Conservation (phyloP, 1,284 basidiomycete genomes). For the Singerocomus rubriflavus region DNA sequence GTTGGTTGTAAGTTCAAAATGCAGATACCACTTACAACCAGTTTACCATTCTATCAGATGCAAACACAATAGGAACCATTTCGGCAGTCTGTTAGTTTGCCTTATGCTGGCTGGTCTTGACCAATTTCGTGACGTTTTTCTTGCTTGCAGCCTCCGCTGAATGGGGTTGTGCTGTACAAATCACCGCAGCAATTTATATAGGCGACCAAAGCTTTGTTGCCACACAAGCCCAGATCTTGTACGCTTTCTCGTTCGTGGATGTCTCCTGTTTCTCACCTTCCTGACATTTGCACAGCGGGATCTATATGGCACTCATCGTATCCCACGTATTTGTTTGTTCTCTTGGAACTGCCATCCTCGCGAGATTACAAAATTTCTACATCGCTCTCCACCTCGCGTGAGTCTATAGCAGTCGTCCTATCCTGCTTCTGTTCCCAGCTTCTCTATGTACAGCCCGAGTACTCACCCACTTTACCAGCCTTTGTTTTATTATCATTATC, state of each 20-base stretch:
- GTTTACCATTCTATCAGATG: slow-evolving; percentile 41
- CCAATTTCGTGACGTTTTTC: background rate
- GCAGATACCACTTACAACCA: background rate
- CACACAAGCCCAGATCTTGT: slow-evolving; percentile 61
- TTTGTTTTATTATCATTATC: slow-evolving; percentile 73
- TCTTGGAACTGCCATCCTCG: slow-evolving; percentile 62
- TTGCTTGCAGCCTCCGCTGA: slow-evolving; percentile 59
- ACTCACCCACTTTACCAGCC: slow-evolving; percentile 35
- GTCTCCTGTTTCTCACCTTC: background rate
- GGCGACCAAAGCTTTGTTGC: slow-evolving; percentile 49
- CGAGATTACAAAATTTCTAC: slow-evolving; percentile 73
- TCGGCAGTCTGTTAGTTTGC: slow-evolving; percentile 41
- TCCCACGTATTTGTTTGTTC: slow-evolving; percentile 63
- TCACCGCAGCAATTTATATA: slow-evolving; percentile 66
- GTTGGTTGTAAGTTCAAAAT: slow-evolving; percentile 62
- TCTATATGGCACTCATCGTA: slow-evolving; percentile 57
- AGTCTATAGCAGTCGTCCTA: background rate
- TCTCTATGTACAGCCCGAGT: background rate
- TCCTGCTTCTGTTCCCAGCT: no score
- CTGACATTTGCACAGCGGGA: slow-evolving; percentile 41
- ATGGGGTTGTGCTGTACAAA: slow-evolving; percentile 73
- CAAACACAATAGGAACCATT: slow-evolving; percentile 72
- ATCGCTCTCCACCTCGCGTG: slow-evolving; percentile 67
- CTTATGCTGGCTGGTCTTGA: background rate
- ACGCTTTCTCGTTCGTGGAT: slow-evolving; percentile 37